phyloP scores from a whole-genome alignment of 345 rosid species.

The Noccaea caerulescens region DNA sequence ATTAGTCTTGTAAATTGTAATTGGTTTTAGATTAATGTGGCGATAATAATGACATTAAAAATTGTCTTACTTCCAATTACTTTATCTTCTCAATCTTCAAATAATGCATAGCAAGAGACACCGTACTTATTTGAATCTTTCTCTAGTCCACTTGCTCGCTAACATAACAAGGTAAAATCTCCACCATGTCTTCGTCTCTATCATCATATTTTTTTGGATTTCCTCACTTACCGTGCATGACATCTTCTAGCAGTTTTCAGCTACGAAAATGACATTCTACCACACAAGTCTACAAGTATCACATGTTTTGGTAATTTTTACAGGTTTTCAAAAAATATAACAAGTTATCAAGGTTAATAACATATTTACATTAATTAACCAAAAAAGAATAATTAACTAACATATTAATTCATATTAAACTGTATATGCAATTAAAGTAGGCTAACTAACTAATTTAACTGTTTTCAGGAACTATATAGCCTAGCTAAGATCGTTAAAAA shows the following conservation, averaged over 20 bases:
- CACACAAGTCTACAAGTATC: neutral
- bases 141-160: neutral
- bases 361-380: too few relatives aligned
- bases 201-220: neutral
- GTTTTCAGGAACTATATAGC: too few relatives aligned
- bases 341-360: too few relatives aligned
- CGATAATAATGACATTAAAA: too few relatives aligned
- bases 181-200: neutral
- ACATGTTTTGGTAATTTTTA: neutral
- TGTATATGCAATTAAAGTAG: too few relatives aligned
- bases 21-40: too few relatives aligned
- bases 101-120: neutral
- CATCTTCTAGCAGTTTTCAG: neutral
- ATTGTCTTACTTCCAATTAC: neutral
- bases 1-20: too few relatives aligned
- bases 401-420: too few relatives aligned
- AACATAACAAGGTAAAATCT: neutral
- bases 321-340: too few relatives aligned
- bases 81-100: neutral
- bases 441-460: too few relatives aligned
- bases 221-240: neutral
- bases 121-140: neutral
- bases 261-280: neutral
- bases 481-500: neutral
- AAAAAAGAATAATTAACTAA: too few relatives aligned